A percentile compares a stretch with the other conserved stretches of the same genome.
These are phyloP conservation scores for Fusarium newnesense DNA, from an alignment of 2,329 filamentous ascomycete genomes.

Conservation along the genomic window DNA sequence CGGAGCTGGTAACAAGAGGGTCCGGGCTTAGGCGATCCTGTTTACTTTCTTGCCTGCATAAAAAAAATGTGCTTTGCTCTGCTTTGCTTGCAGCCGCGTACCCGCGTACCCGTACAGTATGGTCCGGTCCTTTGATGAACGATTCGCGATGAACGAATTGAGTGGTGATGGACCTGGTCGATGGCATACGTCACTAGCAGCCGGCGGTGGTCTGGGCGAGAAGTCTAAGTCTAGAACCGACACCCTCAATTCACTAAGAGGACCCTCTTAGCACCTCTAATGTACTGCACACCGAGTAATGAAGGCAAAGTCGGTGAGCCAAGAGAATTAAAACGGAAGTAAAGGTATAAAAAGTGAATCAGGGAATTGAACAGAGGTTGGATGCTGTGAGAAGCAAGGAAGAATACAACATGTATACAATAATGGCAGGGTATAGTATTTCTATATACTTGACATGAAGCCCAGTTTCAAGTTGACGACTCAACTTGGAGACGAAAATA, in stretches of 20 bases:
- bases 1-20: slow-evolving; percentile 21
- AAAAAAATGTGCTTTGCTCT: slow-evolving; percentile 1
- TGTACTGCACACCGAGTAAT: slow-evolving; percentile 25
- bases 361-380: slow-evolving; percentile 11
- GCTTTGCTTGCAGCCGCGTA: slow-evolving; percentile 8
- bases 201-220: slow-evolving; percentile 35
- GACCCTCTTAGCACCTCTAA: slow-evolving; percentile 27
- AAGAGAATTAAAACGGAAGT: slow-evolving; percentile 14
- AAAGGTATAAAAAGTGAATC: slow-evolving; percentile 13
- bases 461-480: slow-evolving; percentile 3
- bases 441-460: slow-evolving; percentile 36
- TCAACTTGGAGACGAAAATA: slow-evolving; percentile 26
- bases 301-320: slow-evolving; percentile 35
- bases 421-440: slow-evolving; percentile 20
- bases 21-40: background rate
- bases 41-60: slow-evolving; percentile 15
- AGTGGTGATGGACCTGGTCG: slow-evolving; percentile 35
- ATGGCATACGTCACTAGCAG: slow-evolving; percentile 42
- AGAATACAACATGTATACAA: slow-evolving; percentile 13
- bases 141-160: slow-evolving; percentile 34
- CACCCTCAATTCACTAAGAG: slow-evolving; percentile 37
- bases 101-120: background rate
- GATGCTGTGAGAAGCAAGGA: slow-evolving; percentile 9
- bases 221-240: slow-evolving; percentile 39
- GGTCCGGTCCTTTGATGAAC: background rate